Evolutionary conservation across 345 rosid genomes (phyloP).

Genomic region (Combretum micranthum): DNA sequence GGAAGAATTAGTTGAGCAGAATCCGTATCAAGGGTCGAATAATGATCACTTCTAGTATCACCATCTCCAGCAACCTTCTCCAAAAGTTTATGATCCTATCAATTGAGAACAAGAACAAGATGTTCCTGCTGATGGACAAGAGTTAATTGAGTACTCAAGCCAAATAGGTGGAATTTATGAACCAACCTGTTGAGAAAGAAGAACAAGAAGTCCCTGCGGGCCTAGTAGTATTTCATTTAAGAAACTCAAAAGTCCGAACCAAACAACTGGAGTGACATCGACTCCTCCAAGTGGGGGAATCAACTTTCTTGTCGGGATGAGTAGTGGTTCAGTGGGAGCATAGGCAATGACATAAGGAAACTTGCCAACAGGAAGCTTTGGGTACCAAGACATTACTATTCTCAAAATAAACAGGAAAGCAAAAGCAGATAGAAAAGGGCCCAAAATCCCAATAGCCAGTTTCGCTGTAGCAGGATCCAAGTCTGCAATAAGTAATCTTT

Average conservation of each 20-base stretch:
- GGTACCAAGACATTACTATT: conserved; percentile 95
- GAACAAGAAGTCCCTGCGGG: conserved; percentile 89
- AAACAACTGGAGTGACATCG: conserved; percentile 85
- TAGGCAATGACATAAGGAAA: conserved; percentile 81
- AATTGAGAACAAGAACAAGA: no score
- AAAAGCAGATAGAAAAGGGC: conserved; percentile 70
- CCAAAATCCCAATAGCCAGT: conserved; percentile 53
- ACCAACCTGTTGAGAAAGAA: conserved; percentile 64
- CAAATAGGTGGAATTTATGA: conserved; percentile 1
- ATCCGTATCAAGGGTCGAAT: no score
- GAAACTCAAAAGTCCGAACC: conserved; percentile 81
- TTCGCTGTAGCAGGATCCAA: conserved; percentile 74
- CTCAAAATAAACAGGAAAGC: conserved; percentile 64
- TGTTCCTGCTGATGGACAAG: no score
- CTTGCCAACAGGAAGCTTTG: conserved; percentile 73
- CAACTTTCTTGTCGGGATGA: conserved; percentile 58
- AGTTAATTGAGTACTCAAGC: no score
- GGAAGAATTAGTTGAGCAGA: no score
- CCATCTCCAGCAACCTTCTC: no score
- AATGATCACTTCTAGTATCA: no score
- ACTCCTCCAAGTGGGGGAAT: conserved; percentile 91
- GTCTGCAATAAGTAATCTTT: conserved; percentile 38
- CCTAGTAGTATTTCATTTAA: conserved; percentile 85
- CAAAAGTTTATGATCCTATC: no score
- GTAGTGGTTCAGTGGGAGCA: conserved; percentile 90